phyloP scores from a whole-genome alignment of 805 yeast genomes.

The Saccharomycopsis capsularis region DNA sequence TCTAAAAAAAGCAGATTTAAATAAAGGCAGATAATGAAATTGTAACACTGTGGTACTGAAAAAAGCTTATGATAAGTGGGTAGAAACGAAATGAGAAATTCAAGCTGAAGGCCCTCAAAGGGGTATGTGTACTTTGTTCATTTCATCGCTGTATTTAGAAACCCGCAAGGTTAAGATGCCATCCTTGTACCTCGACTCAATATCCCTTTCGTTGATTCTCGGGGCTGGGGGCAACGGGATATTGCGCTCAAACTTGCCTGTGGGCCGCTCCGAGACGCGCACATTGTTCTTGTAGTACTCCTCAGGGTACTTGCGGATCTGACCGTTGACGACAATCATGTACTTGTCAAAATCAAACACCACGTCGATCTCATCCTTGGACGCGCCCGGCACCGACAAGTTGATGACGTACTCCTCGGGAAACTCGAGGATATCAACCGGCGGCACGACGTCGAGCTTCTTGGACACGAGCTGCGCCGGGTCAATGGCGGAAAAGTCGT shows the following conservation, averaged over 20 bases:
- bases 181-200: constrained; percentile 12
- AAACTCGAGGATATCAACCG: constrained; percentile 29
- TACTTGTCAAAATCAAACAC: constrained; percentile 18
- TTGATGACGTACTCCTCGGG: constrained; percentile 35
- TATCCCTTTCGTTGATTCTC: constrained; percentile 18
- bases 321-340: constrained; percentile 12
- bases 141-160: constrained; percentile 17
- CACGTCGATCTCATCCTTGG: constrained; percentile 13
- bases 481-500: constrained; percentile 8
- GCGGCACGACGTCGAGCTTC: constrained; percentile 24
- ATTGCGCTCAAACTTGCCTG: constrained; percentile 20
- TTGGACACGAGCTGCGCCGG: constrained; percentile 1
- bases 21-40: too few species aligned
- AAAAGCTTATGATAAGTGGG: not conserved
- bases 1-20: too few species aligned
- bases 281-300: constrained; percentile 1
- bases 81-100: not conserved
- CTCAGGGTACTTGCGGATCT: constrained; percentile 11
- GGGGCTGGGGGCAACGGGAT: constrained; percentile 21
- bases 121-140: constrained; percentile 17
- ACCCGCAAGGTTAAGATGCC: constrained; percentile 17
- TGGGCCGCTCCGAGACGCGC: constrained; percentile 20
- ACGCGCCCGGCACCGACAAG: constrained; percentile 19
- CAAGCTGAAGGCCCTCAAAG: not conserved
- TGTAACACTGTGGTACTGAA: too few species aligned